Percentiles rank a stretch among this genome's conserved stretches.
Conservation (phyloP, 2,329 filamentous ascomycete species). For the Tolypocladium inflatum region DNA sequence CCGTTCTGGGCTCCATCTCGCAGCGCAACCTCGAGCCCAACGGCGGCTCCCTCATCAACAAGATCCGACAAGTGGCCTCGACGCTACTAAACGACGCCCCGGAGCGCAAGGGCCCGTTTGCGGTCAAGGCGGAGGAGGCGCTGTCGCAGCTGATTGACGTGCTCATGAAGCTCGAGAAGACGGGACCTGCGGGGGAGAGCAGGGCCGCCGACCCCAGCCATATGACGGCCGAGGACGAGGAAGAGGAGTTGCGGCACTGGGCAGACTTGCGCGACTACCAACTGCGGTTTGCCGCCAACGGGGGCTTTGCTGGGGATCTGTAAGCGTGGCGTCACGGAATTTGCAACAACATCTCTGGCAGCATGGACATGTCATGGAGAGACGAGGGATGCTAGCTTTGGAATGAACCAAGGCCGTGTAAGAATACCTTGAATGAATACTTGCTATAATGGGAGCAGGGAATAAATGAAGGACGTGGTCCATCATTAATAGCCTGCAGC, state of each 20-base stretch:
- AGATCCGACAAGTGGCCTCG: slow-evolving; percentile 76
- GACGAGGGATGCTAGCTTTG: background rate
- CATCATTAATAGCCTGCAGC: background rate
- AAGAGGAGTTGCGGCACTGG: slow-evolving; percentile 69
- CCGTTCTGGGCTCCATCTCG: slow-evolving; percentile 66
- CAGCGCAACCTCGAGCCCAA: slow-evolving; percentile 79
- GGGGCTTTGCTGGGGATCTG: slow-evolving; percentile 36
- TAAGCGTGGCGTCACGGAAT: slow-evolving; percentile 2
- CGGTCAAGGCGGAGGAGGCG: slow-evolving; percentile 57
- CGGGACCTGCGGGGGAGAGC: slow-evolving; percentile 28
- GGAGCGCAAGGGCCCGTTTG: slow-evolving; percentile 40
- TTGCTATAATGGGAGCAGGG: background rate
- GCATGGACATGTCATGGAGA: background rate
- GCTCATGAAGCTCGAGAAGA: slow-evolving; percentile 63
- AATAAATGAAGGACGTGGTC: background rate
- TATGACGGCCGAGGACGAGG: slow-evolving; percentile 54
- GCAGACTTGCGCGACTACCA: slow-evolving; percentile 73
- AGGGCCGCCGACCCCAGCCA: slow-evolving; percentile 20
- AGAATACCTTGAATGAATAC: background rate
- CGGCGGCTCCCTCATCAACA: slow-evolving; percentile 59
- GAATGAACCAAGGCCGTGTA: background rate
- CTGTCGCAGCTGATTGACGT: slow-evolving; percentile 65
- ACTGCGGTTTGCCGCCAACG: slow-evolving; percentile 57
- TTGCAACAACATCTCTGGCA: background rate
- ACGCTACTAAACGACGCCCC: slow-evolving; percentile 58